These are phyloP conservation scores for Cercospora sesami DNA, from an alignment of 2,329 filamentous ascomycete genomes.

Conservation along the genomic window DNA sequence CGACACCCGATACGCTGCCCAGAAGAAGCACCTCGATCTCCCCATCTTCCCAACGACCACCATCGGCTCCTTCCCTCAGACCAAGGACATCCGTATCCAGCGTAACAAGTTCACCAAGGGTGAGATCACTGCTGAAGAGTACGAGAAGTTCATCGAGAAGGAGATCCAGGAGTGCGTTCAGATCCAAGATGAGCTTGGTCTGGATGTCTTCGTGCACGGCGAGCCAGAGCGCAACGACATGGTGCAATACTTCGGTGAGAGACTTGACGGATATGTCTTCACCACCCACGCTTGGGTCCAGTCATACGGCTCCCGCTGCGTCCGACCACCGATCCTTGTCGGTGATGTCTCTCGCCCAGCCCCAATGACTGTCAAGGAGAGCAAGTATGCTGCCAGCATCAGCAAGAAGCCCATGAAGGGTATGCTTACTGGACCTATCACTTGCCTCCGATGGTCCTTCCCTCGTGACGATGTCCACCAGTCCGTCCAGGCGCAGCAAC, in stretches of 20 bases:
- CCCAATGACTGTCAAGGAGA: constrained; percentile 99
- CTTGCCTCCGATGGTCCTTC: constrained; percentile 99
- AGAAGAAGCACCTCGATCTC: constrained; percentile 89
- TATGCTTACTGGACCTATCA: constrained; percentile 99
- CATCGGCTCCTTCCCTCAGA: constrained; percentile 99
- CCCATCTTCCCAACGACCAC: constrained; percentile 98
- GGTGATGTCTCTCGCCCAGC: constrained; percentile 96
- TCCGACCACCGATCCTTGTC: constrained; percentile 96
- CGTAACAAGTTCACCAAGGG: constrained; percentile 99
- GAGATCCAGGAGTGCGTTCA: constrained; percentile 94
- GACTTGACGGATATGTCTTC: constrained; percentile 94
- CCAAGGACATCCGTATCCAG: constrained; percentile 94
- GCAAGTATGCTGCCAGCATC: constrained; percentile 94
- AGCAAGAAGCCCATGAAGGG: constrained; percentile 99
- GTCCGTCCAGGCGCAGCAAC: constrained; percentile 97
- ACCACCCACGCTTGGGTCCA: constrained; percentile 99
- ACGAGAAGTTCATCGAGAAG: constrained; percentile 99
- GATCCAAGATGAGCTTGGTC: constrained; percentile 96
- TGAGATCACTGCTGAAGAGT: constrained; percentile 87
- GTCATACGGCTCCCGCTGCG: constrained; percentile 96
- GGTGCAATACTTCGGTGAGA: constrained; percentile 99
- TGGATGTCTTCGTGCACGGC: constrained; percentile 96
- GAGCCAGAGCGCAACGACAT: constrained; percentile 99
- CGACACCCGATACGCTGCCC: constrained; percentile 77
- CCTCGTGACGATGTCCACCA: constrained; percentile 99